These are phyloP conservation scores for Agaricales sp. DNA, from an alignment of 1,284 basidiomycete genomes.

Conservation along the genomic window DNA sequence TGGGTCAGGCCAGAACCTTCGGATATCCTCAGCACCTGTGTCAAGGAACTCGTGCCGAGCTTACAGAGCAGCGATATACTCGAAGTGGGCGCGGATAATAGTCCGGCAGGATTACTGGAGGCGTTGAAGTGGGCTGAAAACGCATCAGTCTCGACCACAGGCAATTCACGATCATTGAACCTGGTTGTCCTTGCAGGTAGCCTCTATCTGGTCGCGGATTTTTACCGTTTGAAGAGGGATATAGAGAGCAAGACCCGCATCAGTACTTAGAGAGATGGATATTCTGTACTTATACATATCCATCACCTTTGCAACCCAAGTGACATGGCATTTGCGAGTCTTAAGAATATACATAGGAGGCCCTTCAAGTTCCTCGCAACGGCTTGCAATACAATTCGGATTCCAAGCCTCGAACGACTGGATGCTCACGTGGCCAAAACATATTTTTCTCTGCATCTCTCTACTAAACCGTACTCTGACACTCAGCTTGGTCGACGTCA, in stretches of 20 bases:
- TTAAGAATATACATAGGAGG: no score
- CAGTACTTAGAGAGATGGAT: no score
- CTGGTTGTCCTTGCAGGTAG: conserved; percentile 79
- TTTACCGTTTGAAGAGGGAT: conserved; percentile 69
- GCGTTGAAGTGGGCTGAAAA: conserved; percentile 31
- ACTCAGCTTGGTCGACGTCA: no score
- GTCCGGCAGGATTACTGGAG: conserved; percentile 14
- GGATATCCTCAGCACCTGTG: conserved; percentile 33
- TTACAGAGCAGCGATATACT: conserved; percentile 30
- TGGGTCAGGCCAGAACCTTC: conserved; percentile 69
- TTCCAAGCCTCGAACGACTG: no score
- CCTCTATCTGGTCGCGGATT: conserved; percentile 83
- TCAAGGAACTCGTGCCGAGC: conserved; percentile 28
- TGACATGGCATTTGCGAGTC: no score
- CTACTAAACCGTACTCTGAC: no score
- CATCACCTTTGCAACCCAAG: no score
- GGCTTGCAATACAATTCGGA: no score
- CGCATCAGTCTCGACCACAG: conserved; percentile 18
- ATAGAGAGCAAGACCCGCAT: conserved; percentile 2
- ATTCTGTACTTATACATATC: no score
- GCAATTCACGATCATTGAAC: conserved; percentile 19
- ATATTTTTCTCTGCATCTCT: no score
- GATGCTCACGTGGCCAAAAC: no score
- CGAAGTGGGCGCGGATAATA: conserved; percentile 23
- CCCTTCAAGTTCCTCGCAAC: no score